Conservation (phyloP, 805 yeast genomes). For the Nakazawaea ernobii region DNA sequence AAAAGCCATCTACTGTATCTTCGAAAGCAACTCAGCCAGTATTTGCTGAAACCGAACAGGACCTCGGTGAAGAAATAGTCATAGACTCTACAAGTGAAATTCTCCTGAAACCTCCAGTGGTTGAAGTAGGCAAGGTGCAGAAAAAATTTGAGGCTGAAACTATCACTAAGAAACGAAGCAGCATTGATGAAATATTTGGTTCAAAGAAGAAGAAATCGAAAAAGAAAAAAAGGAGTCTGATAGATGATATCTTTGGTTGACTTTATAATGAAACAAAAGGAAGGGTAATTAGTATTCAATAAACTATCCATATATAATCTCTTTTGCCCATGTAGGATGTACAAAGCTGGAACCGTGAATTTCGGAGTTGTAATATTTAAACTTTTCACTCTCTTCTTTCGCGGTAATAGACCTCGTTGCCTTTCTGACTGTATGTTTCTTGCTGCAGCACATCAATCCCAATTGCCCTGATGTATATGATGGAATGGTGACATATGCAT, state of each 20-base stretch:
- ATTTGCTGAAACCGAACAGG: slow-evolving; percentile 18
- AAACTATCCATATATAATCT: slow-evolving; percentile 1
- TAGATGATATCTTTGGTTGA: slow-evolving; percentile 72
- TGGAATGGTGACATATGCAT: slow-evolving; percentile 89
- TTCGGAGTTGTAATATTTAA: slow-evolving; percentile 76
- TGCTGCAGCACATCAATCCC: slow-evolving; percentile 96
- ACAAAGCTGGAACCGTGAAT: slow-evolving; percentile 88
- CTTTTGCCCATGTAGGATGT: slow-evolving; percentile 80
- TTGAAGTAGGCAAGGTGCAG: slow-evolving; percentile 11
- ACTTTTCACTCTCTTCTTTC: slow-evolving; percentile 56
- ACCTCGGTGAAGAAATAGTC: slow-evolving; percentile 23
- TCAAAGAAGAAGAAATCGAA: slow-evolving; percentile 18
- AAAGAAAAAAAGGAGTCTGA: slow-evolving; percentile 47
- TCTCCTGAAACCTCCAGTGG: slow-evolving; percentile 10
- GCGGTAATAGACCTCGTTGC: slow-evolving; percentile 65
- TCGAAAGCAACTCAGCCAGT: slow-evolving; percentile 6
- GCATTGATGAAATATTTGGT: slow-evolving; percentile 10
- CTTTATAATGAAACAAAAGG: not conserved
- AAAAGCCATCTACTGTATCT: slow-evolving; percentile 1
- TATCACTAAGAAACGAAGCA: not conserved
- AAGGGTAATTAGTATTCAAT: not conserved
- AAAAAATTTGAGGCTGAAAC: not conserved
- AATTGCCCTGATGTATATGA: slow-evolving; percentile 97
- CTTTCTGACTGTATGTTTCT: slow-evolving; percentile 56
- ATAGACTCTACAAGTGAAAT: slow-evolving; percentile 15